Evolutionary conservation across 2,329 filamentous ascomycete genomes (phyloP).

Genomic region (Orbilia quercus): DNA sequence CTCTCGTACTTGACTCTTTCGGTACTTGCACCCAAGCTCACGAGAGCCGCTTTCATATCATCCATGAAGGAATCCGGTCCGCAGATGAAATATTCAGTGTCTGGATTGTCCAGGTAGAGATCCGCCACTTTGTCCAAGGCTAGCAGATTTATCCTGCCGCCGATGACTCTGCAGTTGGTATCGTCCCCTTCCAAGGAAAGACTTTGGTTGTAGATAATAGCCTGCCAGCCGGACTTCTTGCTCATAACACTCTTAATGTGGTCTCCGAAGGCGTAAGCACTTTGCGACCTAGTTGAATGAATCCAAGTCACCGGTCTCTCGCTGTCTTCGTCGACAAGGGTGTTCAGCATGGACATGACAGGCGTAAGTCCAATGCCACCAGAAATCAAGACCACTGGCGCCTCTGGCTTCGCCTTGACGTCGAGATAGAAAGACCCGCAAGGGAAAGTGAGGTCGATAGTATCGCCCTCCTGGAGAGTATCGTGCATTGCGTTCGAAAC

Average conservation of each 20-base stretch:
- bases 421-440: slow-evolving; percentile 72
- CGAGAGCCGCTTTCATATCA: slow-evolving; percentile 68
- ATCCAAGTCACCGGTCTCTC: slow-evolving; percentile 71
- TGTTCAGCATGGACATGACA: slow-evolving; percentile 74
- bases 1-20: slow-evolving; percentile 74
- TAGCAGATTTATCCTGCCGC: slow-evolving; percentile 71
- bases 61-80: slow-evolving; percentile 78
- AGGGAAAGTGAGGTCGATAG: slow-evolving; percentile 70
- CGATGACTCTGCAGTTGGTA: slow-evolving; percentile 71
- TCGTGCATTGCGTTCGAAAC: slow-evolving; percentile 69
- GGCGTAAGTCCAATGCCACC: slow-evolving; percentile 77
- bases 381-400: slow-evolving; percentile 74
- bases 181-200: slow-evolving; percentile 66
- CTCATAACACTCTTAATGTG: slow-evolving; percentile 66
- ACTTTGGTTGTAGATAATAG: slow-evolving; percentile 71
- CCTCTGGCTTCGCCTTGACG: slow-evolving; percentile 63
- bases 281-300: slow-evolving; percentile 69
- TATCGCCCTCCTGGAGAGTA: slow-evolving; percentile 67
- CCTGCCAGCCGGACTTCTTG: slow-evolving; percentile 66
- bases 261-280: slow-evolving; percentile 69
- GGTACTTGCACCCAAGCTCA: slow-evolving; percentile 69
- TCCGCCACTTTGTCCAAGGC: slow-evolving; percentile 68
- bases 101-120: slow-evolving; percentile 69
- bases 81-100: slow-evolving; percentile 77
- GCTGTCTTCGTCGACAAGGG: slow-evolving; percentile 63